These are phyloP conservation scores for Linaria vulgaris DNA, from an alignment of 257 asterid genomes.

Conservation along the genomic window DNA sequence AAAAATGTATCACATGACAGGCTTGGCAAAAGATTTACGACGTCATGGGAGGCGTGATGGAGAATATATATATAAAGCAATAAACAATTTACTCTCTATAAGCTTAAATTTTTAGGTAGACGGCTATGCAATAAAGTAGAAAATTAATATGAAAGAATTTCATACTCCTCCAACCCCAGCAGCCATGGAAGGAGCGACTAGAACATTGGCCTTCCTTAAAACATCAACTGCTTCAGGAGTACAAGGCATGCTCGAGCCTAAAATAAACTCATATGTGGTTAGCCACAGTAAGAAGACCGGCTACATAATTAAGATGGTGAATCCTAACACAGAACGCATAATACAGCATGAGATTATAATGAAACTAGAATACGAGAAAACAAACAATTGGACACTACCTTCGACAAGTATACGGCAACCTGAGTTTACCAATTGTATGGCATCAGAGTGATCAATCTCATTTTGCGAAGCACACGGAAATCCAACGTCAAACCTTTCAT, in stretches of 20 bases:
- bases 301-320: constrained; percentile 10
- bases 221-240: constrained; percentile 91
- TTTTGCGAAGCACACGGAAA: constrained; percentile 95
- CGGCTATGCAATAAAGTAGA: neutral
- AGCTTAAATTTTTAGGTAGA: too few species aligned
- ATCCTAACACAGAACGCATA: neutral
- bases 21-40: too few species aligned
- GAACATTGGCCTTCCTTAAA: constrained; percentile 76
- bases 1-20: too few species aligned
- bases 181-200: constrained; percentile 93
- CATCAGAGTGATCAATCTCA: constrained; percentile 91
- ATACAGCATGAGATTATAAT: neutral
- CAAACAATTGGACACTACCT: constrained; percentile 45
- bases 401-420: constrained; percentile 93
- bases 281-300: constrained; percentile 22
- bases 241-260: constrained; percentile 98
- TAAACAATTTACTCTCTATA: too few species aligned
- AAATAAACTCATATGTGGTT: constrained; percentile 20
- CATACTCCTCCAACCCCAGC: constrained; percentile 99
- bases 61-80: too few species aligned
- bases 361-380: neutral
- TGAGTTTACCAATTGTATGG: constrained; percentile 76
- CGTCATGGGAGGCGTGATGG: too few species aligned
- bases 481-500: constrained; percentile 92
- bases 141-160: constrained; percentile 11